These are phyloP conservation scores for Fusarium beomiforme DNA, from an alignment of 2,329 filamentous ascomycete genomes.

Conservation along the genomic window DNA sequence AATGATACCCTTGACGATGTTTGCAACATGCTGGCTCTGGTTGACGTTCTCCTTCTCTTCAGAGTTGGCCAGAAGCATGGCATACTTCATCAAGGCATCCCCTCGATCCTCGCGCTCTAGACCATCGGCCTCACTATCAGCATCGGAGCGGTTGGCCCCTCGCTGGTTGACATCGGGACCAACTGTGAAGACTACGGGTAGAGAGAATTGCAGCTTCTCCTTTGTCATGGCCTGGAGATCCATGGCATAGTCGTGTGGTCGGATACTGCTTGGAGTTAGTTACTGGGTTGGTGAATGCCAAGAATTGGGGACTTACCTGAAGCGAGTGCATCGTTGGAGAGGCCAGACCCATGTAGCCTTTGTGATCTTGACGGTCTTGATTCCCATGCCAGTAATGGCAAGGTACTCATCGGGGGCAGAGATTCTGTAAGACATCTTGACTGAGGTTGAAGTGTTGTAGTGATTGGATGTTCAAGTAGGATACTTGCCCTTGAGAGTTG, in stretches of 20 bases:
- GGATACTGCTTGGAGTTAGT: slow-evolving; percentile 58
- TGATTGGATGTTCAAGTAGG: neutral
- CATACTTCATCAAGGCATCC: slow-evolving; percentile 81
- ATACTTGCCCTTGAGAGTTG: neutral
- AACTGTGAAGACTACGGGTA: slow-evolving; percentile 87
- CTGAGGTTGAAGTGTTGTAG: neutral
- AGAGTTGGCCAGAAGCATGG: slow-evolving; percentile 80
- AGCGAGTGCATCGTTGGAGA: slow-evolving; percentile 72
- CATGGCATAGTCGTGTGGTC: slow-evolving; percentile 84
- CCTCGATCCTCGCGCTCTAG: slow-evolving; percentile 60
- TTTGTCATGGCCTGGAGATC: slow-evolving; percentile 88
- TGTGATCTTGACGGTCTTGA: slow-evolving; percentile 78
- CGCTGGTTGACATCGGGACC: slow-evolving; percentile 77
- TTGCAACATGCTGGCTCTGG: slow-evolving; percentile 72
- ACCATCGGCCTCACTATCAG: slow-evolving; percentile 19
- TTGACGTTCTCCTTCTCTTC: slow-evolving; percentile 49
- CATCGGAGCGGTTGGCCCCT: slow-evolving; percentile 51
- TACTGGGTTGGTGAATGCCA: neutral
- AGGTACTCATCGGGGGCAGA: slow-evolving; percentile 85
- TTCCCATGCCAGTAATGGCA: slow-evolving; percentile 82
- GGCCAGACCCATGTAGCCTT: slow-evolving; percentile 81
- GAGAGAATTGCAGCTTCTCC: slow-evolving; percentile 84
- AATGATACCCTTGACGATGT: slow-evolving; percentile 90
- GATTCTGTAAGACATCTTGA: slow-evolving; percentile 69
- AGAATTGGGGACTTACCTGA: slow-evolving; percentile 43